Conservation (phyloP, 306 rosid genomes). For the Prunus mume region DNA sequence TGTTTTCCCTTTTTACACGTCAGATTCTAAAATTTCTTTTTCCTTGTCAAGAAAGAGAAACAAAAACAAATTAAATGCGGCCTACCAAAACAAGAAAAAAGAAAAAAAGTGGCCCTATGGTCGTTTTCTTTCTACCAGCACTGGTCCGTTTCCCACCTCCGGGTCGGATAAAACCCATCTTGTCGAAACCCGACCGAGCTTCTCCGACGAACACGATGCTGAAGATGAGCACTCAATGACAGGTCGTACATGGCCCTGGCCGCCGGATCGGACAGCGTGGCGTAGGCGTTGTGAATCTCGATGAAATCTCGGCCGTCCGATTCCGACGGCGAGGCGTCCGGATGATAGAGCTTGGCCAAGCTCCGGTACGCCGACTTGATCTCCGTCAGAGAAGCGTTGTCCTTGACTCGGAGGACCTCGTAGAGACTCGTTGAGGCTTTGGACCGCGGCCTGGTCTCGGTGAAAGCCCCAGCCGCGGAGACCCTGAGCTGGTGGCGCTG, state of each 20-base stretch:
- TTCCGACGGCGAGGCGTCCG: conserved; percentile 48
- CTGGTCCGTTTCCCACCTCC: conserved; percentile 95
- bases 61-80: background rate
- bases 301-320: conserved; percentile 53
- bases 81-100: too few relatives aligned
- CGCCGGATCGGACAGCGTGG: conserved; percentile 81
- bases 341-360: conserved; percentile 59
- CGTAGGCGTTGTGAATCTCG: conserved; percentile 71
- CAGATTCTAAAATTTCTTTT: background rate
- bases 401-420: conserved; percentile 40
- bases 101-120: background rate
- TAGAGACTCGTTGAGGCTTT: conserved; percentile 27
- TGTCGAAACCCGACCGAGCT: conserved; percentile 12
- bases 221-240: conserved; percentile 31
- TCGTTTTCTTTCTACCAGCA: conserved; percentile 63
- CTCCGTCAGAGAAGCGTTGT: conserved; percentile 41
- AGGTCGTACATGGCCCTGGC: conserved; percentile 66
- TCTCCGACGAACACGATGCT: conserved; percentile 11
- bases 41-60: background rate
- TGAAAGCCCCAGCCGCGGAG: conserved; percentile 14
- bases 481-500: background rate
- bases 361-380: conserved; percentile 53
- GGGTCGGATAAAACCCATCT: conserved; percentile 43
- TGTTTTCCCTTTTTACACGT: background rate
- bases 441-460: conserved; percentile 2